Evolutionary conservation across 192 early-diverging fungal species (phyloP), one percentile per base, ranked within the genome.

Genomic region (Backusella tarrabulga): DNA sequence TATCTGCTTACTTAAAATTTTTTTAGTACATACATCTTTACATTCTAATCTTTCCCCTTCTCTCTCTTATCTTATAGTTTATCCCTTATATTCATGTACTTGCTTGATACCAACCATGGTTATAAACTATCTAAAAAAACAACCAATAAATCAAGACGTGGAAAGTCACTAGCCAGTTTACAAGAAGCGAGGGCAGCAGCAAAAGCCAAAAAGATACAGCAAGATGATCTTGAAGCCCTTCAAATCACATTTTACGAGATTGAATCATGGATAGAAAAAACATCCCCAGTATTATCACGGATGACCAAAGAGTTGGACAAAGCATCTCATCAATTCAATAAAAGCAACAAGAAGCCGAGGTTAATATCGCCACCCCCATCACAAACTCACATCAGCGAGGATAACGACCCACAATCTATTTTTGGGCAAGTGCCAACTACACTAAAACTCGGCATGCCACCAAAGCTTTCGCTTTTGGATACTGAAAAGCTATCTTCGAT

Each of bases 171-270:
- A 34, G 29, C 42, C 5, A 72, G 29, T 34, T 23, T 26, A 68
- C 42, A 71, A 4, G 75, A 80, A 34, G 79, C 70, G 12, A 76
- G 68, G 73, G 75, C 79, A 14, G 60, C 66, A 36, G 79, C 70
- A n/a, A 80, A 80, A 52, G 75, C 54, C 32, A 72, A 77, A 34
- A 80, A 80, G 42, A 44, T 68, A 50, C 75, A 77, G 32, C 81
- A 83, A 23, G 78, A 83, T 67, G 76, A 83, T 32, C 42, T 83
- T 6, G 81, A 83, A 32, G 74, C 77, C 32, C 44, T 83, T 23
- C 81, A 83, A 76, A 83, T 83, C 70, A 83, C 81, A 36, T 83
- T 83, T 71, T 83, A 79, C 36, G 81, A 83, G 54, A 83, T 83
- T 52, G 81, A 83, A 50, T 73, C 77, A 23, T 83, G 81, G 81